Evolutionary conservation across 1,139 yeast species (phyloP), one percentile per base, ranked within the genome.

Genomic region (Debaryomycetaceae sp.): DNA sequence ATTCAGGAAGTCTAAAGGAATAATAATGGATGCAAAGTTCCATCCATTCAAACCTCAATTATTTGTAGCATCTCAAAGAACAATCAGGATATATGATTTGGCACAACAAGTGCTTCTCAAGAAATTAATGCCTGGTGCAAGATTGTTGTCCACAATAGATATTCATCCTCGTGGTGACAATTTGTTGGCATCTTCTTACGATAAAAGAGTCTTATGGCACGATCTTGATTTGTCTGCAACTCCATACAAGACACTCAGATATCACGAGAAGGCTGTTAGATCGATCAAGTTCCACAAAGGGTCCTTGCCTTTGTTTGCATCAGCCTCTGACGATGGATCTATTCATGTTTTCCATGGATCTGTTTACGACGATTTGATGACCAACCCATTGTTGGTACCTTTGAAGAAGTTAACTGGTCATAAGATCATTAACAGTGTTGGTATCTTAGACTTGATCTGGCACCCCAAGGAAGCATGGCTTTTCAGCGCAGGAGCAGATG

Each of bases 381-480:
- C 95, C 52, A 92, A 91, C 63, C 98, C 98, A 45, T 73, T 92
- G 61, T 79, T 92, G 54, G 99, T 92, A 37, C 99, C 99, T 40
- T 78, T 94, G 65, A 94, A 92, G 78, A 89, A 91, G 60, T 74
- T 94, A 58, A 80, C 85, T 37, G 98, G 98, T n/a, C 98, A 92
- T 66, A 83, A 83, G 60, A 76, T 88, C 39, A 70, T 79, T 29
- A 79, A 79, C 56, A 83, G 87, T 57, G 70, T 92, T 47, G 98
- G 98, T 55, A 95, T 92, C n/a, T 73, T 92, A 58, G 87, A 83
- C 59, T 78, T 86, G 41, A 78, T 79, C 40, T 92, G 99, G 99
- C 98, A 94, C 73, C 98, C 98, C 49, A 83, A 84, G 57, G 98
- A 94, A 65, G 97, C 98, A 1, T 92, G 99, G 99, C 73, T 92